Evolutionary conservation across 2,329 filamentous ascomycete genomes (phyloP).

Genomic region (Arthrobotrys entomopaga): DNA sequence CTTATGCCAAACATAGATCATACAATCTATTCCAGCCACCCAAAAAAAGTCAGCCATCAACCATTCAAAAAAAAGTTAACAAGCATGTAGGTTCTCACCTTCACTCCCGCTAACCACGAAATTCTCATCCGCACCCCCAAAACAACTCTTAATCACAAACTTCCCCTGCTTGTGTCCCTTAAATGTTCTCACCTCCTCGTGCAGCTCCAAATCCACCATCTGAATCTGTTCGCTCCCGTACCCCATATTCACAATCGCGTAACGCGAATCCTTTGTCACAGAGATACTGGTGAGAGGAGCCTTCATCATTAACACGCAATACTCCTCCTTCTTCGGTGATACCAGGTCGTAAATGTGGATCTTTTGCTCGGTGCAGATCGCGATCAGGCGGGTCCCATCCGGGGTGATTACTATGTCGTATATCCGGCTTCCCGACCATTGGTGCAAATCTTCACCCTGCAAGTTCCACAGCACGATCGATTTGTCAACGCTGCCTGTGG

Average conservation of each 20-base stretch:
- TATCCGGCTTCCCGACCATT: conserved; percentile 79
- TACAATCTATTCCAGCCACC: conserved; percentile 68
- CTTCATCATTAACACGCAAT: conserved; percentile 75
- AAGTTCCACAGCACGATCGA: conserved; percentile 77
- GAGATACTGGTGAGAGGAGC: conserved; percentile 78
- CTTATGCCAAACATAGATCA: conserved; percentile 90
- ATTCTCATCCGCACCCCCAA: conserved; percentile 90
- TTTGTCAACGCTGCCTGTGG: conserved; percentile 80
- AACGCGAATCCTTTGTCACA: conserved; percentile 81
- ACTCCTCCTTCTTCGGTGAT: conserved; percentile 75
- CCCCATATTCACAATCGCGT: conserved; percentile 82
- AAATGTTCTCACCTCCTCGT: conserved; percentile 77
- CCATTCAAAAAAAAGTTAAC: conserved; percentile 28
- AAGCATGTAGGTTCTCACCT: conserved; percentile 67
- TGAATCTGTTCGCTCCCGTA: conserved; percentile 71
- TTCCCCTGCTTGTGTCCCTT: conserved; percentile 78
- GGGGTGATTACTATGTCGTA: conserved; percentile 85
- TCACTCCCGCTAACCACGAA: conserved; percentile 93
- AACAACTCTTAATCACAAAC: conserved; percentile 81
- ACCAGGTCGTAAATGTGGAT: conserved; percentile 84
- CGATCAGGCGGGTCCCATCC: conserved; percentile 81
- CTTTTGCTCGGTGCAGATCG: conserved; percentile 75
- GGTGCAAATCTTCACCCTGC: conserved; percentile 70
- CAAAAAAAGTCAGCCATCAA: conserved; percentile 38
- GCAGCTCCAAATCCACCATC: conserved; percentile 79